Conservation (phyloP, 2,329 filamentous ascomycete genomes). For the Dissoconium aciculare region DNA sequence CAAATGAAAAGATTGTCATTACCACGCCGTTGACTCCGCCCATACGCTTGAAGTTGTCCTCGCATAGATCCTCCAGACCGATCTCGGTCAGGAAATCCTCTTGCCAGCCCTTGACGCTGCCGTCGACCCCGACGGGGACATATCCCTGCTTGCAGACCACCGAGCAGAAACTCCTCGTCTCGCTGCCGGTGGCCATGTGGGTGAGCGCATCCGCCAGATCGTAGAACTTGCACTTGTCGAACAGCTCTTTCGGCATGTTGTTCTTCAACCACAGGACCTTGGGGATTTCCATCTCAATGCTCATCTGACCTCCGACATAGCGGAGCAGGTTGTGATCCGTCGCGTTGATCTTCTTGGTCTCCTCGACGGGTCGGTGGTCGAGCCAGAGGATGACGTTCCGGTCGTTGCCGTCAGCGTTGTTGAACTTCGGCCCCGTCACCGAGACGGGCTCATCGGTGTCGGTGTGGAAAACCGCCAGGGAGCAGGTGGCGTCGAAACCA, state of each 20-base stretch:
- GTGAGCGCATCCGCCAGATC: slow-evolving; percentile 87
- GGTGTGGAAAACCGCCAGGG: slow-evolving; percentile 73
- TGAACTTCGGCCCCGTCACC: slow-evolving; percentile 80
- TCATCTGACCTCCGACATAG: slow-evolving; percentile 97
- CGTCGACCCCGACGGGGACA: slow-evolving; percentile 91
- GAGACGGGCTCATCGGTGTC: slow-evolving; percentile 81
- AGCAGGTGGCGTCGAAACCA: slow-evolving; percentile 98
- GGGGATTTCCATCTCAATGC: slow-evolving; percentile 98
- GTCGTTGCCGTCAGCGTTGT: slow-evolving; percentile 60
- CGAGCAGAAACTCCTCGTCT: slow-evolving; percentile 87
- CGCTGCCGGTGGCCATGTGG: slow-evolving; percentile 81
- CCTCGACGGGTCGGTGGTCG: slow-evolving; percentile 79
- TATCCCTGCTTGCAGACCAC: slow-evolving; percentile 95
- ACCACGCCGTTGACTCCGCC: slow-evolving; percentile 92
- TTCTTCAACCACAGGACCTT: slow-evolving; percentile 98
- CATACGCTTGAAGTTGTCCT: slow-evolving; percentile 84
- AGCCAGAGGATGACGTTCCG: slow-evolving; percentile 96
- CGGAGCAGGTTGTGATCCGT: slow-evolving; percentile 84
- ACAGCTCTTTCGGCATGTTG: slow-evolving; percentile 84
- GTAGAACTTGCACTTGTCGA: slow-evolving; percentile 91
- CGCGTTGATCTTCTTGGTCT: slow-evolving; percentile 85
- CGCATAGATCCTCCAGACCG: slow-evolving; percentile 66
- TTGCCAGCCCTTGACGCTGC: slow-evolving; percentile 96
- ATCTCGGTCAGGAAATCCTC: slow-evolving; percentile 82
- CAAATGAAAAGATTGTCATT: slow-evolving; percentile 24